Percentiles rank a stretch among this genome's conserved stretches.
Evolutionary conservation across 306 rosid genomes (phyloP).

Genomic region (Begonia loranthoides): DNA sequence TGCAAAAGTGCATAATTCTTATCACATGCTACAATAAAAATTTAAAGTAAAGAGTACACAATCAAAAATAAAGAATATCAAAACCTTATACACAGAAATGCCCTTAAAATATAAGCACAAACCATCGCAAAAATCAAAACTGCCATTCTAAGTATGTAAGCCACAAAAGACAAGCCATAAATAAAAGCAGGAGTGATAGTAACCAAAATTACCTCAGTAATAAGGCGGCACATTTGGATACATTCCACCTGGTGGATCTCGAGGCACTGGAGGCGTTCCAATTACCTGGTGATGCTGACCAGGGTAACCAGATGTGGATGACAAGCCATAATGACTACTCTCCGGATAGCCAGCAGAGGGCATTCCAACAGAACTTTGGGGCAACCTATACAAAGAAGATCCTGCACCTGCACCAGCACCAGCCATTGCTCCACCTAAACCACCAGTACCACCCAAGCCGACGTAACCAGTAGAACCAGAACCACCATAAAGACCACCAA

Average conservation of each 20-base stretch:
- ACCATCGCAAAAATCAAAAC: no score
- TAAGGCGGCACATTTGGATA: slow-evolving; percentile 75
- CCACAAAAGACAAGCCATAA: neutral
- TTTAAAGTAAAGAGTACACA: no score
- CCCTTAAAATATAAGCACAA: no score
- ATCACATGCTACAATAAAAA: no score
- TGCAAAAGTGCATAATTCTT: no score
- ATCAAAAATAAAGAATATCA: no score
- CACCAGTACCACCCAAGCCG: slow-evolving; percentile 12
- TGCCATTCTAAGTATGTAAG: no score
- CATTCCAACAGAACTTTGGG: slow-evolving; percentile 57
- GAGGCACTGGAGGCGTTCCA: slow-evolving; percentile 61
- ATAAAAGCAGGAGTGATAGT: neutral
- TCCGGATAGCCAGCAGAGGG: slow-evolving; percentile 70
- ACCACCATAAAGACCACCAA: slow-evolving; percentile 54
- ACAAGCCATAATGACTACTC: slow-evolving; percentile 49
- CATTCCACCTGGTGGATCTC: slow-evolving; percentile 81
- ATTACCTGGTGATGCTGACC: slow-evolving; percentile 73
- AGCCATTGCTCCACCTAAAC: slow-evolving; percentile 17
- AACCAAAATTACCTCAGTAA: slow-evolving; percentile 56
- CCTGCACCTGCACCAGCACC: slow-evolving; percentile 15
- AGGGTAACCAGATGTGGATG: slow-evolving; percentile 42
- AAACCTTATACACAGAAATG: no score
- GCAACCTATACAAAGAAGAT: slow-evolving; percentile 57
- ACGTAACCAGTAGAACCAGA: slow-evolving; percentile 17